Evolutionary conservation across 306 rosid genomes (phyloP).

Genomic region (Luffa acutangula): DNA sequence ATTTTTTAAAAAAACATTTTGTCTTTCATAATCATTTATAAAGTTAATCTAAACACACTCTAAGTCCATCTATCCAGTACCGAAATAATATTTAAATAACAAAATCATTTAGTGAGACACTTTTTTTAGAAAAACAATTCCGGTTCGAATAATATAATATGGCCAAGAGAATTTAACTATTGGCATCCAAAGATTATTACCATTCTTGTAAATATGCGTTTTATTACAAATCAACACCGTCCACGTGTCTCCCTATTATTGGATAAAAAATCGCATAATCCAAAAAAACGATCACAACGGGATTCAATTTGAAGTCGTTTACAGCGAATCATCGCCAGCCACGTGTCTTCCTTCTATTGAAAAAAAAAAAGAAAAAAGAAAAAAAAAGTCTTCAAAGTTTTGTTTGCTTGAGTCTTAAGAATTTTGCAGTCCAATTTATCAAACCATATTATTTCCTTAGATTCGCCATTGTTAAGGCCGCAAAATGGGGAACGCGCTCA

Average conservation of each 20-base stretch:
- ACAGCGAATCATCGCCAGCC: background rate
- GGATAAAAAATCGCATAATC: background rate
- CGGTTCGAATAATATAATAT: background rate
- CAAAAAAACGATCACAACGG: background rate
- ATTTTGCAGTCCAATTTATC: background rate
- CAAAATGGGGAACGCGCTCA: conserved; percentile 55
- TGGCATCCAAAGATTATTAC: background rate
- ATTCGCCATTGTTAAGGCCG: background rate
- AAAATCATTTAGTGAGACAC: no score
- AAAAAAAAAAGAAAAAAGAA: background rate
- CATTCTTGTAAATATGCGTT: background rate
- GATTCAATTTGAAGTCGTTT: background rate
- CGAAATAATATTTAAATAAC: no score
- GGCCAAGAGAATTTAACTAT: background rate
- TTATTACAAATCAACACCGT: background rate
- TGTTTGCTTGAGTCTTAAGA: background rate
- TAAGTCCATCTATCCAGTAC: no score
- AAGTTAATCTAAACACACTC: no score
- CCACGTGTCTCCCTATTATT: background rate
- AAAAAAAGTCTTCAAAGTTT: background rate
- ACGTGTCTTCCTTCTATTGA: background rate
- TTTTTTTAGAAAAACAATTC: background rate
- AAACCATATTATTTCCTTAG: conserved; percentile 2
- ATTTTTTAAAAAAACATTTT: no score
- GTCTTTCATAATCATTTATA: no score